A percentile compares a stretch with the other conserved stretches of the same genome.
Evolutionary conservation across 139 green algal genomes (phyloP).

Genomic region (Trebouxia sp.): DNA sequence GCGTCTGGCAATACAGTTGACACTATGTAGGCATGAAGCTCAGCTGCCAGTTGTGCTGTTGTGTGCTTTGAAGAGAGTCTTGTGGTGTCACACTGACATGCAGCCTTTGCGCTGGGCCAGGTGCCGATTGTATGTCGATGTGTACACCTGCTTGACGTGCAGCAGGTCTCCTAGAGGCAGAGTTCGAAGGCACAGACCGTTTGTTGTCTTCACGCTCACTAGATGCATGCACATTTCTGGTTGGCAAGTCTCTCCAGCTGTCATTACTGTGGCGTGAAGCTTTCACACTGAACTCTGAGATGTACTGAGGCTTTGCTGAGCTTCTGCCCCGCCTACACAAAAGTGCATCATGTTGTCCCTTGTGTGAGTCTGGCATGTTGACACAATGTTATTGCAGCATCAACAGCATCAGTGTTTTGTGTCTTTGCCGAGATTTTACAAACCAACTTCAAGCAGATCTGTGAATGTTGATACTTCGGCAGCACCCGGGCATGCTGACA

Average conservation of each 20-base stretch:
- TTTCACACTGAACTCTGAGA: constrained; percentile 45
- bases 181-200: constrained; percentile 28
- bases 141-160: no score
- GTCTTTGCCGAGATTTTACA: no score
- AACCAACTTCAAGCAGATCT: no score
- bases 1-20: no score
- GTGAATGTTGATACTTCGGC: no score
- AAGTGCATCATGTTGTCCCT: neutral
- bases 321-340: neutral
- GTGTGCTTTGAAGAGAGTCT: no score
- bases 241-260: constrained; percentile 18
- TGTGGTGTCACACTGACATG: no score
- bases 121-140: neutral
- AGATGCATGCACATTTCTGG: constrained; percentile 4
- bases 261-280: neutral
- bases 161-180: neutral
- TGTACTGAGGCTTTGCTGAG: constrained; percentile 36
- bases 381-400: neutral
- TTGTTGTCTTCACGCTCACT: constrained; percentile 17
- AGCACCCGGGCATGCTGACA: no score
- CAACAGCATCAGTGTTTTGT: no score
- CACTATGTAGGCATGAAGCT: no score
- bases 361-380: neutral
- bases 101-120: no score
- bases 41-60: no score